Conservation (phyloP, 108 stramenopile species). For the Pseudonitzschia multistriata region DNA sequence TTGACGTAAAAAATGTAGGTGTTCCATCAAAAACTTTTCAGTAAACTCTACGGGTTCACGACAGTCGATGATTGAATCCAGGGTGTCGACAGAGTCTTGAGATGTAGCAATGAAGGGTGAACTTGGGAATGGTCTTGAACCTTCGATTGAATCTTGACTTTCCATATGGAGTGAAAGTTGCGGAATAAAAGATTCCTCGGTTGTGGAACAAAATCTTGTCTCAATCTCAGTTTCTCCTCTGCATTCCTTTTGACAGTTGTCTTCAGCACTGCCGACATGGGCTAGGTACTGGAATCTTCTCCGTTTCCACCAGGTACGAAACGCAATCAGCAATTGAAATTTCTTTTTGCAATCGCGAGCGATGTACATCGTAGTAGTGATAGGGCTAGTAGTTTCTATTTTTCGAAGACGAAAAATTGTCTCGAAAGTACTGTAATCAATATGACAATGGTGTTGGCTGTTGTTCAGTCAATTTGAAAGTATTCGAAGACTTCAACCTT, state of each 20-base stretch:
- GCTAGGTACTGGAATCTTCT: conserved; percentile 25
- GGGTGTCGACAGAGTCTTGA: conserved; percentile 39
- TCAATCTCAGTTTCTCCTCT: conserved; percentile 10
- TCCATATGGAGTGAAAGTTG: background rate
- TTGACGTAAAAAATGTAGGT: conserved; percentile 56
- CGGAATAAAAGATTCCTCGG: background rate
- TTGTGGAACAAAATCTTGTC: background rate
- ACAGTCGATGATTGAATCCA: conserved; percentile 33
- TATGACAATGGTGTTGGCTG: no score
- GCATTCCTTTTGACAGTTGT: background rate
- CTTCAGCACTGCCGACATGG: conserved; percentile 9
- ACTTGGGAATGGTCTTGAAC: background rate
- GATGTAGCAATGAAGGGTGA: conserved; percentile 16
- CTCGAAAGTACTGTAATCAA: no score
- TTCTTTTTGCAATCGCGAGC: background rate
- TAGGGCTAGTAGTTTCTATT: no score
- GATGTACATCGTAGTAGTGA: background rate
- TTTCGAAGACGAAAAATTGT: no score
- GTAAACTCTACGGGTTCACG: conserved; percentile 18
- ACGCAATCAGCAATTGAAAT: conserved; percentile 15
- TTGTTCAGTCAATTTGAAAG: no score
- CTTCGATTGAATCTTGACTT: background rate
- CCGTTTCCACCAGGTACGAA: conserved; percentile 32
- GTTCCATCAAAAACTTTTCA: conserved; percentile 59
- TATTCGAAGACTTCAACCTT: no score